Evolutionary conservation across 1,139 yeast species (phyloP).

Genomic region (Yamadazyma songkhlaensis): DNA sequence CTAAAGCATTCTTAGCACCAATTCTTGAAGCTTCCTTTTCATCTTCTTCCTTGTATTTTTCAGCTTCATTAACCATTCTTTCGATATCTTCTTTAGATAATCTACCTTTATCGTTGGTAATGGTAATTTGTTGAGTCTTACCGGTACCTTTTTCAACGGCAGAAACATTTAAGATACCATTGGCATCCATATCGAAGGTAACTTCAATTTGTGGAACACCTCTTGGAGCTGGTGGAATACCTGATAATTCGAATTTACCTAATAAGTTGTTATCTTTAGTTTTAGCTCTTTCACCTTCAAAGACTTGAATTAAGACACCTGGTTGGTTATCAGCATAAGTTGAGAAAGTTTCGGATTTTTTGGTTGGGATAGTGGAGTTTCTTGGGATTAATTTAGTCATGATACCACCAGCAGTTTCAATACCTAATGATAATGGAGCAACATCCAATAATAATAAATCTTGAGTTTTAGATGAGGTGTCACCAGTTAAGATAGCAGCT

Average conservation of each 20-base stretch:
- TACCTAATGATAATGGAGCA: conserved; percentile 98
- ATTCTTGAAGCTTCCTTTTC: conserved; percentile 47
- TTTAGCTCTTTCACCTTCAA: conserved; percentile 99
- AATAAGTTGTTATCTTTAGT: conserved; percentile 98
- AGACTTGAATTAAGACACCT: conserved; percentile 99
- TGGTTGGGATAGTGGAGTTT: conserved; percentile 99
- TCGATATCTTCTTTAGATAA: conserved; percentile 51
- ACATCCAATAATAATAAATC: conserved; percentile 97
- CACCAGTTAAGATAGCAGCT: conserved; percentile 99
- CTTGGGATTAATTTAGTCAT: conserved; percentile 99
- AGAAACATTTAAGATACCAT: conserved; percentile 96
- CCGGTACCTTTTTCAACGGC: conserved; percentile 98
- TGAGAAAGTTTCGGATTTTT: conserved; percentile 99
- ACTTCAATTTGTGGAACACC: conserved; percentile 99
- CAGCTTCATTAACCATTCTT: conserved; percentile 51
- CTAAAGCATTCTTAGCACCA: conserved; percentile 80
- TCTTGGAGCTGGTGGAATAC: conserved; percentile 98
- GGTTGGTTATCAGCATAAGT: conserved; percentile 99
- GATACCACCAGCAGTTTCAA: conserved; percentile 97
- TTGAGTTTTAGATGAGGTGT: conserved; percentile 95
- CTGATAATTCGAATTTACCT: conserved; percentile 99
- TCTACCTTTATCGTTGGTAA: conserved; percentile 52
- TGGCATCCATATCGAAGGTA: conserved; percentile 98
- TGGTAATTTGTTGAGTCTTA: conserved; percentile 49
- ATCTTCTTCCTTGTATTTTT: conserved; percentile 49